phyloP scores from a whole-genome alignment of 2,329 filamentous ascomycete species.

The Pseudogymnoascus sp. region DNA sequence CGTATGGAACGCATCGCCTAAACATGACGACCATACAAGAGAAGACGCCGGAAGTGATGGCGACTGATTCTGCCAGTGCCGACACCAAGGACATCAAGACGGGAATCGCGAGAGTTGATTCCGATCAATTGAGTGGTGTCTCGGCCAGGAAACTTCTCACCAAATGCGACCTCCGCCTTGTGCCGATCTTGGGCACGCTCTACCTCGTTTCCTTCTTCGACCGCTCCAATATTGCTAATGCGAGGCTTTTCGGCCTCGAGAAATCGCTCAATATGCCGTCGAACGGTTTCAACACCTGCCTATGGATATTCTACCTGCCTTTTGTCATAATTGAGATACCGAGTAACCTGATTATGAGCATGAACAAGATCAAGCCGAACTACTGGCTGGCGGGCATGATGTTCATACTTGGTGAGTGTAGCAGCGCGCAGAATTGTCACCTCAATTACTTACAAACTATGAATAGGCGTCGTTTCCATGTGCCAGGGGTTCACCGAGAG shows the following conservation, averaged over 20 bases:
- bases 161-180: slow-evolving; percentile 18
- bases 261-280: slow-evolving; percentile 33
- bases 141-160: slow-evolving; percentile 25
- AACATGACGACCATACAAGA: neutral
- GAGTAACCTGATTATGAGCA: slow-evolving; percentile 38
- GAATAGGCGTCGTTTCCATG: slow-evolving; percentile 34
- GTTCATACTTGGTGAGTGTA: slow-evolving; percentile 32
- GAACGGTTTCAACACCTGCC: slow-evolving; percentile 35
- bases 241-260: slow-evolving; percentile 32
- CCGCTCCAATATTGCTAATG: slow-evolving; percentile 44
- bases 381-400: slow-evolving; percentile 34
- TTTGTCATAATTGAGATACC: slow-evolving; percentile 40
- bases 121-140: slow-evolving; percentile 34
- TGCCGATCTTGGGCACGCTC: slow-evolving; percentile 52
- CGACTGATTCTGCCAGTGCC: slow-evolving; percentile 1
- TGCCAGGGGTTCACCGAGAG: slow-evolving; percentile 35
- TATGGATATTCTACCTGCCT: slow-evolving; percentile 39
- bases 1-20: neutral
- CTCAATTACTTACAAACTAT: slow-evolving; percentile 15
- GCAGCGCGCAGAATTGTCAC: neutral
- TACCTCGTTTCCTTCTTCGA: slow-evolving; percentile 49
- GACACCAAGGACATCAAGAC: neutral
- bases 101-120: neutral
- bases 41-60: neutral
- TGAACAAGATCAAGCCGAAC: slow-evolving; percentile 32